Percentiles rank a stretch among this genome's conserved stretches.
phyloP scores from a whole-genome alignment of 352 stramenopile species.

The Pilasporangium apinafurcum region DNA sequence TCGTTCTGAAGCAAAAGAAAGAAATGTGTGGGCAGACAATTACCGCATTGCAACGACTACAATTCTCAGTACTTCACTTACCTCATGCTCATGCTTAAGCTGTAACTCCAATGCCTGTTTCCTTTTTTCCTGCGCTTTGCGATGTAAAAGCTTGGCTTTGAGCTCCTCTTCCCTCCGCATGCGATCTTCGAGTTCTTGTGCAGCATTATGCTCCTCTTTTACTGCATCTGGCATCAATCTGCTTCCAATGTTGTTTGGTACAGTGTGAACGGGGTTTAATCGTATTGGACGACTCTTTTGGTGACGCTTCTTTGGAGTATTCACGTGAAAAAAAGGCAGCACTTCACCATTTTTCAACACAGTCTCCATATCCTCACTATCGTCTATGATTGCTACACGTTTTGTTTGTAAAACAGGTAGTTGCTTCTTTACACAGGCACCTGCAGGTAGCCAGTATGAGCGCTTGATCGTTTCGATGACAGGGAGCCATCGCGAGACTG shows the following conservation, averaged over 20 bases:
- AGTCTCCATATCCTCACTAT: not conserved
- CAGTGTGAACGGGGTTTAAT: constrained; percentile 22
- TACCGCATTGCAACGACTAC: not conserved
- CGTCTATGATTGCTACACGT: not conserved
- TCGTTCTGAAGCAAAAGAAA: constrained; percentile 27
- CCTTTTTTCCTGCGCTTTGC: constrained; percentile 27
- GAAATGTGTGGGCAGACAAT: not conserved
- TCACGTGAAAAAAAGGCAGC: constrained; percentile 4
- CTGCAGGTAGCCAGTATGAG: constrained; percentile 67
- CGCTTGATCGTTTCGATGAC: constrained; percentile 31
- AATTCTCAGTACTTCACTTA: constrained; percentile 6
- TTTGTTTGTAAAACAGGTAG: constrained; percentile 28
- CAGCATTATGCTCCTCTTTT: not conserved
- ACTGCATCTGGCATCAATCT: not conserved
- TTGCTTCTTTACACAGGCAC: constrained; percentile 30
- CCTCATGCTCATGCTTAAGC: constrained; percentile 24
- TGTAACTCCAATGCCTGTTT: constrained; percentile 27
- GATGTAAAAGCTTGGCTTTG: constrained; percentile 31
- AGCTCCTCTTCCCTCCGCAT: constrained; percentile 33
- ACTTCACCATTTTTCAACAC: constrained; percentile 6
- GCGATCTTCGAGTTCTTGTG: constrained; percentile 15
- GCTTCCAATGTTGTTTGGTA: not conserved
- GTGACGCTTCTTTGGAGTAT: constrained; percentile 38
- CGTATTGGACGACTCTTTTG: constrained; percentile 34
- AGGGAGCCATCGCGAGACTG: no score